These are phyloP conservation scores for Xerocomus nothofagi DNA, from an alignment of 1,284 basidiomycete species.

Conservation along the genomic window DNA sequence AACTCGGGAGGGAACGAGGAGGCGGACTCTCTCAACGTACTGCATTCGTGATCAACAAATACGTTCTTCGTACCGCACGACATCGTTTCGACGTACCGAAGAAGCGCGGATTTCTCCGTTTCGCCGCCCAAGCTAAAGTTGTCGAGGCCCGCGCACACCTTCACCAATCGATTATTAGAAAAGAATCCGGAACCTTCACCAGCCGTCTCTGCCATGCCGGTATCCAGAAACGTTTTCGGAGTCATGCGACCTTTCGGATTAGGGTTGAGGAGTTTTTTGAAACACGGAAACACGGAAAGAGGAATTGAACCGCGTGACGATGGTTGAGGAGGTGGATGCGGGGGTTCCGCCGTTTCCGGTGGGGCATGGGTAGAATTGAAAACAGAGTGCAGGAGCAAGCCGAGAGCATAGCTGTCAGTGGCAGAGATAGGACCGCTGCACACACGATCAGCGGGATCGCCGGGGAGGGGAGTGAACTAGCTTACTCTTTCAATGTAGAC, in stretches of 20 bases:
- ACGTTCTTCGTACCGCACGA: not conserved
- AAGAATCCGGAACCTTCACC: conserved; percentile 77
- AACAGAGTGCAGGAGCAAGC: conserved; percentile 78
- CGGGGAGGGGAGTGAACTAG: conserved; percentile 11
- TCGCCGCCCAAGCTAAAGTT: conserved; percentile 86
- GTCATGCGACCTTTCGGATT: conserved; percentile 80
- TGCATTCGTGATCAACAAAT: conserved; percentile 28
- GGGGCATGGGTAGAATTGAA: conserved; percentile 82
- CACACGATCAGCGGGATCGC: conserved; percentile 2
- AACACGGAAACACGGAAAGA: conserved; percentile 70
- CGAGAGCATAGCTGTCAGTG: conserved; percentile 84
- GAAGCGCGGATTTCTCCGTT: conserved; percentile 73
- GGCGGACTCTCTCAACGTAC: conserved; percentile 78
- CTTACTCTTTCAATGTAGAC: conserved; percentile 80
- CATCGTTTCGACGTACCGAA: conserved; percentile 51
- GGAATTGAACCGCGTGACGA: conserved; percentile 83
- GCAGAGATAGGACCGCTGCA: conserved; percentile 68
- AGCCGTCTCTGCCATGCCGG: conserved; percentile 69
- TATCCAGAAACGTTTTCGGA: conserved; percentile 75
- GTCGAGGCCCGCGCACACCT: conserved; percentile 84
- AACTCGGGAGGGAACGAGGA: conserved; percentile 87
- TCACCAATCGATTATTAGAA: conserved; percentile 78
- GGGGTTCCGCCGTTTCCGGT: conserved; percentile 67
- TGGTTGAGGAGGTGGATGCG: conserved; percentile 70
- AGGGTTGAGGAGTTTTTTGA: conserved; percentile 88